A percentile compares a stretch with the other conserved stretches of the same genome.
Conservation (phyloP, 1,284 basidiomycete genomes). For the Puccinia polysora region DNA sequence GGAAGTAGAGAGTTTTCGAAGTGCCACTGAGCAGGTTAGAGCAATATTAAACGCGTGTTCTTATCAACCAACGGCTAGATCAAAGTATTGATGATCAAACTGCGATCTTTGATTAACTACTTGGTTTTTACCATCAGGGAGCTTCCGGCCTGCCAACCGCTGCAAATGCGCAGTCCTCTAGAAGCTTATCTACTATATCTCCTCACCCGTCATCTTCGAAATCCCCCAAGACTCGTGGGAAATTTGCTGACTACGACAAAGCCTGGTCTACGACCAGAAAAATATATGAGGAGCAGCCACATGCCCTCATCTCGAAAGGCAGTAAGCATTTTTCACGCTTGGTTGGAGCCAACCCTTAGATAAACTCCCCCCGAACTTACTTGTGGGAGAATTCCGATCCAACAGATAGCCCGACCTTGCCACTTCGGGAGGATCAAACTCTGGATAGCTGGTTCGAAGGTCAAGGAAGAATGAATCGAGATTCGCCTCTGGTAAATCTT, state of each 20-base stretch:
- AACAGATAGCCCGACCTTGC: neutral
- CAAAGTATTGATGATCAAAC: no score
- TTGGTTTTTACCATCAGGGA: no score
- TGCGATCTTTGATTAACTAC: no score
- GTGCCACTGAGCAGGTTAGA: neutral
- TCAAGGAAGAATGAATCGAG: neutral
- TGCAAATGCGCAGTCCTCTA: neutral
- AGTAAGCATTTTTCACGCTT: neutral
- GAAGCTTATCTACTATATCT: neutral
- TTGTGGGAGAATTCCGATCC: neutral
- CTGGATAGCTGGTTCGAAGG: constrained; percentile 7
- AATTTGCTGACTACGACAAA: neutral
- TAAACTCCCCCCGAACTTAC: neutral
- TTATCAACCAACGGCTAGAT: neutral
- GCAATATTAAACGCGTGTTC: neutral
- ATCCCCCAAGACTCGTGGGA: neutral
- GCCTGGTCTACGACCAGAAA: neutral
- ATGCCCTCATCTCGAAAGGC: neutral
- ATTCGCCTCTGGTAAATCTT: neutral
- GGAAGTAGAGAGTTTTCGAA: neutral
- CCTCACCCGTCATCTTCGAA: neutral
- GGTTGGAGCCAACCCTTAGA: neutral
- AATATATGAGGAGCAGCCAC: neutral
- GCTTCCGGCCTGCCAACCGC: no score
- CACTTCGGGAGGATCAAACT: neutral